Conservation (phyloP, 768 basidiomycete species). For the Boletus vermiculosoides region DNA sequence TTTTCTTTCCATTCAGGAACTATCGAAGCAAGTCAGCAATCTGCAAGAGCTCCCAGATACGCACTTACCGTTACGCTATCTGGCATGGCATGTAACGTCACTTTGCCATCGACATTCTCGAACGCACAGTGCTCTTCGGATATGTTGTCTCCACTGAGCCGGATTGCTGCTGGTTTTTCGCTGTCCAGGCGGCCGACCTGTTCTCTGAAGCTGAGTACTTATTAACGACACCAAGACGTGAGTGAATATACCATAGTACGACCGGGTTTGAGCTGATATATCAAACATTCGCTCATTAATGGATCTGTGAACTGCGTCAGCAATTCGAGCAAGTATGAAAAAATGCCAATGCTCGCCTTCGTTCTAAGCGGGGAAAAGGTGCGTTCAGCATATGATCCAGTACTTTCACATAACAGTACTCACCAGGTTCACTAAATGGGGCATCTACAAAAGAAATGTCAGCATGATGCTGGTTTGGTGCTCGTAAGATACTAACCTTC, state of each 20-base stretch:
- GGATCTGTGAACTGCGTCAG: conserved; percentile 57
- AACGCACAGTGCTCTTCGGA: conserved; percentile 91
- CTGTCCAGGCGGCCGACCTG: conserved; percentile 89
- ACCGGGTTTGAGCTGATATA: conserved; percentile 89
- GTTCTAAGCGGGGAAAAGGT: conserved; percentile 44
- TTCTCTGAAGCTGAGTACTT: conserved; percentile 11
- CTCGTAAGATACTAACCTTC: conserved; percentile 49
- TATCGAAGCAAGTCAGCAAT: conserved; percentile 32
- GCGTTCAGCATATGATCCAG: conserved; percentile 12
- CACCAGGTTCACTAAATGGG: conserved; percentile 91
- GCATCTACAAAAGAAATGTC: conserved; percentile 56
- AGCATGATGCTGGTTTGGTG: conserved; percentile 8
- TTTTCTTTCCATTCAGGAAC: conserved; percentile 94
- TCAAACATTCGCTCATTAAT: conserved; percentile 93
- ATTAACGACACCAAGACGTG: conserved; percentile 1
- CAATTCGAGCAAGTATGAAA: conserved; percentile 3
- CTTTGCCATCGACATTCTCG: conserved; percentile 82
- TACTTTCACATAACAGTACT: conserved; percentile 34
- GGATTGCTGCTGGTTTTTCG: conserved; percentile 79
- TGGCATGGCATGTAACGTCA: conserved; percentile 74
- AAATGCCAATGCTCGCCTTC: conserved; percentile 50
- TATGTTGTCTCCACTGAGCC: conserved; percentile 90
- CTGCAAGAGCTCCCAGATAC: neutral
- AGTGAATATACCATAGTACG: conserved; percentile 60
- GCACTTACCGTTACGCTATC: conserved; percentile 77